Base-by-base conservation (phyloP, 805 yeast genomes). In the Ogataea chonburiensis region DNA sequence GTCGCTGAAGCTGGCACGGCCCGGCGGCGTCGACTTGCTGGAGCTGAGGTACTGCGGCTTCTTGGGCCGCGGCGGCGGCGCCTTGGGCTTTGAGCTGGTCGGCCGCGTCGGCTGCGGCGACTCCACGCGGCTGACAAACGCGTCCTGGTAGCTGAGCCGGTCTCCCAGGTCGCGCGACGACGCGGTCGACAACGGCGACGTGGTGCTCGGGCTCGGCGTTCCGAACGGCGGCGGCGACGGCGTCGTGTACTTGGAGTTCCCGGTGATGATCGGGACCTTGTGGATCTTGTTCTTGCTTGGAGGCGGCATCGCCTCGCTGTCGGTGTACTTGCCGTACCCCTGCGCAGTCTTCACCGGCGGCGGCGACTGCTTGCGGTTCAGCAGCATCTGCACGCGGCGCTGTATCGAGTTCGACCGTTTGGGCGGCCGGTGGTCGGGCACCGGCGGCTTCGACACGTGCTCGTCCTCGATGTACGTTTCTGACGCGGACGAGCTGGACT, bases 271-370 rank as follows among this genome's bases (percentile, higher is more conserved):
- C 19, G 44, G 45, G 14, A 53, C 37, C 34, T 48, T 52, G 24
- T 39, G 39, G 16, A 47, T 46, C 24, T 46, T 47, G 33, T 37
- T 46, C 18, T 43, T 22, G 10, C 43, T 34, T 11, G 55, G 51
- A 7, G 53, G 53, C 8, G 47, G 46, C 43, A 42, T 46, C 10
- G 36, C 16, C 12, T 46, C 45, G 9, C 31, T 20, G 31, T 71
- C 81, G 0, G 89, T 79, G 53, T 73, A 85, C 54, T 77, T 76
- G 6, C 96, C 96, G 58, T 88, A 87, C 0, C 96, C 96, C 5
- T 68, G 59, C 0, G 95, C 95, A 0, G 91, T 79, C 49, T 75
- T 80, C 12, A 62, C 55, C 0, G 73, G 63, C 3, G 73, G 73
- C 9, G 74, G 72, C 4, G 72, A 62, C 34, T 59, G 58, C 42